Conservation (phyloP, 2,329 filamentous ascomycete genomes). For the Diplodia mutila region DNA sequence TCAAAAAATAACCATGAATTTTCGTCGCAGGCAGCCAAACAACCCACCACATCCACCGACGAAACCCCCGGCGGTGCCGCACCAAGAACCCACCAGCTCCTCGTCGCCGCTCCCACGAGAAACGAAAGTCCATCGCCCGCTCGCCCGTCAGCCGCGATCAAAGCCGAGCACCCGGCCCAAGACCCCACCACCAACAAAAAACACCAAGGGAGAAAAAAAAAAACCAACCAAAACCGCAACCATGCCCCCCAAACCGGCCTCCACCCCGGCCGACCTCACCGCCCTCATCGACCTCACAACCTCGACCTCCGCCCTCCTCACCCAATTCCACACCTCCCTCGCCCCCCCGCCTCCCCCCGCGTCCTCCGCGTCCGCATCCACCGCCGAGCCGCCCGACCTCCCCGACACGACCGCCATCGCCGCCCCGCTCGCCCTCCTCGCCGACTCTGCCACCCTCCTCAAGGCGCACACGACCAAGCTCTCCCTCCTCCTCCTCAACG, state of each 20-base stretch:
- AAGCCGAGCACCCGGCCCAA: background rate
- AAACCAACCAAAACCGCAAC: background rate
- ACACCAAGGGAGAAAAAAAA: too few species aligned
- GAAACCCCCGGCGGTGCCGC: background rate
- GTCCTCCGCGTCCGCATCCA: background rate
- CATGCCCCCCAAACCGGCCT: slow-evolving; percentile 10
- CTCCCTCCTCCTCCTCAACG: slow-evolving; percentile 81
- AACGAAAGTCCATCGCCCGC: background rate
- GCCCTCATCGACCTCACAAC: slow-evolving; percentile 41
- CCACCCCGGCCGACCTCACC: slow-evolving; percentile 29
- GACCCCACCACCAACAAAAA: background rate
- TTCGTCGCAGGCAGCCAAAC: slow-evolving; percentile 9
- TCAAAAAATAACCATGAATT: background rate
- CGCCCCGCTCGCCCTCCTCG: slow-evolving; percentile 67
- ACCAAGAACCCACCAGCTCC: background rate
- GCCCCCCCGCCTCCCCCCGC: background rate
- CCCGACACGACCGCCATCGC: slow-evolving; percentile 32
- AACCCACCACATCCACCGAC: background rate
- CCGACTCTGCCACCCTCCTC: slow-evolving; percentile 72
- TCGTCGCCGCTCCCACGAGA: background rate
- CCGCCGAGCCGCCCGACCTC: background rate
- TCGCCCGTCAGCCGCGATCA: background rate
- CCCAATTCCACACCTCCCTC: slow-evolving; percentile 35
- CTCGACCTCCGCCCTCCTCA: slow-evolving; percentile 41
- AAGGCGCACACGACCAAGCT: slow-evolving; percentile 85